Conservation (phyloP, 805 yeast species). For the Candida methanosorbosa region DNA sequence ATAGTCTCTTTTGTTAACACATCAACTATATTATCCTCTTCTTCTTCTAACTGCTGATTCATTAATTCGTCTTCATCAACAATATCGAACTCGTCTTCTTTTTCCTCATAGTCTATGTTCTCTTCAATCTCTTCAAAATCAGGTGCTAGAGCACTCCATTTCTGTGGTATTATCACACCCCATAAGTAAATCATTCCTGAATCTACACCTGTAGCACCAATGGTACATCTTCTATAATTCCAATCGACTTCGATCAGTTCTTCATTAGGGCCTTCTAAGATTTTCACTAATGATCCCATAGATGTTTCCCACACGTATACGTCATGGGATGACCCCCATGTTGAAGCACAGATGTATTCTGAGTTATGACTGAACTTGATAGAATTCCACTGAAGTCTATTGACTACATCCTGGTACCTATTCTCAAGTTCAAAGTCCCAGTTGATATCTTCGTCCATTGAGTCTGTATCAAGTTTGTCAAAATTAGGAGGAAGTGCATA, state of each 20-base stretch:
- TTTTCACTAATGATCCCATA: constrained; percentile 81
- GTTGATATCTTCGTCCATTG: constrained; percentile 2
- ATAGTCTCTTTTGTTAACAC: constrained; percentile 51
- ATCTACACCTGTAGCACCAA: constrained; percentile 81
- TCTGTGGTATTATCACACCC: constrained; percentile 77
- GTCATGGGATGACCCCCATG: constrained; percentile 83
- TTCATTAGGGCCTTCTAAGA: constrained; percentile 84
- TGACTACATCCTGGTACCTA: constrained; percentile 85
- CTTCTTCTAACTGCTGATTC: constrained; percentile 52
- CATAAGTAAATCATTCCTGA: constrained; percentile 76
- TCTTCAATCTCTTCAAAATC: constrained; percentile 94
- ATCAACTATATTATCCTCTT: constrained; percentile 56
- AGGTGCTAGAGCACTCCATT: constrained; percentile 96
- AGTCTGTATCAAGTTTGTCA: constrained; percentile 3
- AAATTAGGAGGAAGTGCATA: constrained; percentile 36
- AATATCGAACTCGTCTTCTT: constrained; percentile 87
- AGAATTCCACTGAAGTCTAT: constrained; percentile 81
- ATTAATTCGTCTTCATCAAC: constrained; percentile 58
- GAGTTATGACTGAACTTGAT: constrained; percentile 65
- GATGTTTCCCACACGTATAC: constrained; percentile 89
- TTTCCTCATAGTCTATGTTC: constrained; percentile 78
- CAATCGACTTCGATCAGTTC: constrained; percentile 82
- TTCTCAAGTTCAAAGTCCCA: constrained; percentile 57
- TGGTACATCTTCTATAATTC: constrained; percentile 66
- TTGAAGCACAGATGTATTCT: constrained; percentile 83